These are phyloP conservation scores for Lactarius indigo DNA, from an alignment of 768 basidiomycete genomes.

Conservation along the genomic window DNA sequence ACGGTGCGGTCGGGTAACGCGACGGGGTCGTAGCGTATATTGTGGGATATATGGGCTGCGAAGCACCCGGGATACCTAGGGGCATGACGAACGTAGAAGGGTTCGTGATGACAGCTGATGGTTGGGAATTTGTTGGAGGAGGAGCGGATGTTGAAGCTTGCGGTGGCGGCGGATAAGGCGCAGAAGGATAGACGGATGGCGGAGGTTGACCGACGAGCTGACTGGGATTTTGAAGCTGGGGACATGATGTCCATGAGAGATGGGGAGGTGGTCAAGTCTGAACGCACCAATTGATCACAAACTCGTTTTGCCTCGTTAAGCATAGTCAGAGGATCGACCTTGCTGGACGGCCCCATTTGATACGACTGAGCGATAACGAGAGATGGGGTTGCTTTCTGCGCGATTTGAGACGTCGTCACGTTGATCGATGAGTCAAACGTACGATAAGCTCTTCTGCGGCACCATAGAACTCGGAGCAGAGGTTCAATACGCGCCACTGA, in stretches of 20 bases:
- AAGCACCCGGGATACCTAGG: constrained; percentile 44
- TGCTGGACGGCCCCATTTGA: constrained; percentile 62
- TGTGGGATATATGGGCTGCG: constrained; percentile 40
- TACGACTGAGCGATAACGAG: constrained; percentile 79
- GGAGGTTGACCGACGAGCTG: constrained; percentile 65
- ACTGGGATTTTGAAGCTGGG: constrained; percentile 69
- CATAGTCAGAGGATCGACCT: constrained; percentile 72
- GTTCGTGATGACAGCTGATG: constrained; percentile 59
- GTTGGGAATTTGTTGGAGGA: constrained; percentile 33
- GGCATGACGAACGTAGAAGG: constrained; percentile 72
- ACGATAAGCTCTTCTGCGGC: constrained; percentile 83
- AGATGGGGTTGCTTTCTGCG: constrained; percentile 56
- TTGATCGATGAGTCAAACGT: constrained; percentile 33
- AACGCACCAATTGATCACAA: constrained; percentile 68
- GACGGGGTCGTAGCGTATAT: constrained; percentile 34
- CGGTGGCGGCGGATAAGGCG: constrained; percentile 30
- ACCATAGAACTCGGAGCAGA: constrained; percentile 83
- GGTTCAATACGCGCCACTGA: constrained; percentile 78
- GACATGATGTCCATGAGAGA: constrained; percentile 21
- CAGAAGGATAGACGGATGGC: constrained; percentile 50
- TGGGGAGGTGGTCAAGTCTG: constrained; percentile 1
- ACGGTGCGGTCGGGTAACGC: constrained; percentile 59
- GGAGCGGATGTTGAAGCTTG: constrained; percentile 31
- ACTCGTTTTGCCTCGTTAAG: constrained; percentile 72
- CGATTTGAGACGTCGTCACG: constrained; percentile 14